Evolutionary conservation across 768 basidiomycete genomes (phyloP).

Genomic region (Lentinula edodes): DNA sequence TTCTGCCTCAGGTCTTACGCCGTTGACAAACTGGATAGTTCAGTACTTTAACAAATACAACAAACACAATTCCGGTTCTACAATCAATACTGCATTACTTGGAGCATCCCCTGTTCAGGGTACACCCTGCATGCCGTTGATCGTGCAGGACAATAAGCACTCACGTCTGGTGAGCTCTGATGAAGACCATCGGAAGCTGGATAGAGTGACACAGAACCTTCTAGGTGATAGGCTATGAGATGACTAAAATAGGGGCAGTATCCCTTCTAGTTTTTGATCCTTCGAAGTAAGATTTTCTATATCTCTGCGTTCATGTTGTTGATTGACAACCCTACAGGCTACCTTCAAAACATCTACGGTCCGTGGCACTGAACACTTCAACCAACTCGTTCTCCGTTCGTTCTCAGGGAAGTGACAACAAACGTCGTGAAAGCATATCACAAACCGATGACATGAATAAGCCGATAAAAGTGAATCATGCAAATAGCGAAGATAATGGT

Average conservation of each 20-base stretch:
- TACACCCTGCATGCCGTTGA: slow-evolving; percentile 71
- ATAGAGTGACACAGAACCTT: not conserved
- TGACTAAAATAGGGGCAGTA: slow-evolving; percentile 46
- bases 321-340: slow-evolving; percentile 13
- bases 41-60: slow-evolving; percentile 53
- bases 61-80: slow-evolving; percentile 20
- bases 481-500: not conserved
- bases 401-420: not conserved
- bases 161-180: slow-evolving; percentile 51
- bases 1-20: slow-evolving; percentile 30
- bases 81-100: slow-evolving; percentile 49
- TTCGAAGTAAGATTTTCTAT: slow-evolving; percentile 39
- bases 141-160: slow-evolving; percentile 80
- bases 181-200: not conserved
- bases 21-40: slow-evolving; percentile 68
- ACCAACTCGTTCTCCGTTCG: not conserved
- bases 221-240: slow-evolving; percentile 71
- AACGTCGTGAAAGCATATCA: not conserved
- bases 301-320: not conserved
- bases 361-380: slow-evolving; percentile 6
- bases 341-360: slow-evolving; percentile 14
- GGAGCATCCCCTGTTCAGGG: slow-evolving; percentile 44
- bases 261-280: slow-evolving; percentile 80
- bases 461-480: not conserved
- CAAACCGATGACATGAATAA: not conserved